Evolutionary conservation across 164 flowering plant species (phyloP).

Genomic region (Aristolochia fimbriata): DNA sequence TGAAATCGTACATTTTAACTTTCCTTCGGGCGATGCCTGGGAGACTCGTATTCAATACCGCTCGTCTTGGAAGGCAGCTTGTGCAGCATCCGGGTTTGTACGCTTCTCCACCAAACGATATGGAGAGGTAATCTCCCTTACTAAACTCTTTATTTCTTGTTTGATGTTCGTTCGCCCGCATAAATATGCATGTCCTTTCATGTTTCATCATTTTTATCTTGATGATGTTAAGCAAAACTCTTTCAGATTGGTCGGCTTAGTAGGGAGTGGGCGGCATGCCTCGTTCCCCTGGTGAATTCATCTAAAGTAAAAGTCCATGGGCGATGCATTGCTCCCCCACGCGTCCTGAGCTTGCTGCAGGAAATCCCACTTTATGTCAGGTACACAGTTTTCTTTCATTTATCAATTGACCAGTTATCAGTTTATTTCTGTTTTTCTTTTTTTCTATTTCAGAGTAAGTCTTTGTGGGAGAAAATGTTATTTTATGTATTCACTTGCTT

Average conservation of each 20-base stretch:
- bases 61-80: constrained; percentile 4
- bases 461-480: too few species aligned
- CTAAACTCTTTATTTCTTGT: background rate
- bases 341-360: constrained; percentile 39
- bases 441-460: too few species aligned
- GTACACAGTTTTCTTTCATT: constrained; percentile 21
- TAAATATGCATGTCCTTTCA: too few species aligned
- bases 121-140: constrained; percentile 47
- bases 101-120: constrained; percentile 61
- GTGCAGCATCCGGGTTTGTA: constrained; percentile 35
- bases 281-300: constrained; percentile 49
- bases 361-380: constrained; percentile 56
- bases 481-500: too few species aligned
- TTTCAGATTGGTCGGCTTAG: constrained; percentile 73
- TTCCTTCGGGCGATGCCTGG: constrained; percentile 21
- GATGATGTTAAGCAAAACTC: too few species aligned
- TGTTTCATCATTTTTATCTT: too few species aligned
- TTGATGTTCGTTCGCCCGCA: background rate
- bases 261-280: constrained; percentile 63
- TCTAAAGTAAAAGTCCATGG: constrained; percentile 50
- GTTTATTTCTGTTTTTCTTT: background rate
- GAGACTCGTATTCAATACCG: background rate
- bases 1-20: constrained; percentile 60
- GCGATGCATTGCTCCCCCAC: constrained; percentile 45
- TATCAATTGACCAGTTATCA: background rate